These are phyloP conservation scores for Monosporascus ibericus DNA, from an alignment of 2,329 filamentous ascomycete species.

Conservation along the genomic window DNA sequence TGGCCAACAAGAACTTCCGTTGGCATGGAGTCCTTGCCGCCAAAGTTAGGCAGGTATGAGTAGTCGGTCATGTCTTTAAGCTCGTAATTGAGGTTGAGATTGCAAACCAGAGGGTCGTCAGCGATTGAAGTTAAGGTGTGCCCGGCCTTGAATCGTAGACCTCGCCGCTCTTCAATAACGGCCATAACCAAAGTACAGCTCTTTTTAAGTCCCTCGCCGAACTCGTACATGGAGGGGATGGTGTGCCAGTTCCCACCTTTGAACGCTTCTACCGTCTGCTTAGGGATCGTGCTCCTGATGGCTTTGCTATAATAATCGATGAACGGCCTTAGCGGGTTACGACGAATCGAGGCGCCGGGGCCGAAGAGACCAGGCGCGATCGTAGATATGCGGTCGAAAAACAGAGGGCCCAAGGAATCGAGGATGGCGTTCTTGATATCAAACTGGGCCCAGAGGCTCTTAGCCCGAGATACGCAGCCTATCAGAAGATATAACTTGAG, in stretches of 20 bases:
- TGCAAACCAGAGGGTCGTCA: slow-evolving; percentile 41
- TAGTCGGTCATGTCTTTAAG: slow-evolving; percentile 45
- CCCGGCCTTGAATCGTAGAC: slow-evolving; percentile 36
- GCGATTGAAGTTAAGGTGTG: slow-evolving; percentile 33
- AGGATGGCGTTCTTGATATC: slow-evolving; percentile 52
- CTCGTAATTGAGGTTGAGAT: slow-evolving; percentile 15
- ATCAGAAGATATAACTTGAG: slow-evolving; percentile 46
- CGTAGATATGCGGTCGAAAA: slow-evolving; percentile 49
- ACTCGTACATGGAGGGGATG: slow-evolving; percentile 40
- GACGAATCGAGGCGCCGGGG: slow-evolving; percentile 6
- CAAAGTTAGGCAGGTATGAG: slow-evolving; percentile 44
- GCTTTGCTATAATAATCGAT: slow-evolving; percentile 40
- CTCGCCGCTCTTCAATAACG: slow-evolving; percentile 44
- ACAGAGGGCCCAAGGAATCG: slow-evolving; percentile 49
- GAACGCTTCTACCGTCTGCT: slow-evolving; percentile 43
- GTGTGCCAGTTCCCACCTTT: slow-evolving; percentile 45
- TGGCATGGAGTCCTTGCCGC: slow-evolving; percentile 29
- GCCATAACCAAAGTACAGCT: slow-evolving; percentile 50
- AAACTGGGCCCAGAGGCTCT: slow-evolving; percentile 43
- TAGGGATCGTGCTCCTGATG: slow-evolving; percentile 29
- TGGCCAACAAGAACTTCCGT: slow-evolving; percentile 41
- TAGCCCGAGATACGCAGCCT: slow-evolving; percentile 41
- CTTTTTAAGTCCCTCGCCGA: slow-evolving; percentile 36
- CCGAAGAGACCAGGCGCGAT: slow-evolving; percentile 39
- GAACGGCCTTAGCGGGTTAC: slow-evolving; percentile 31